Conservation (phyloP, 345 rosid species). For the Camelina neglecta region DNA sequence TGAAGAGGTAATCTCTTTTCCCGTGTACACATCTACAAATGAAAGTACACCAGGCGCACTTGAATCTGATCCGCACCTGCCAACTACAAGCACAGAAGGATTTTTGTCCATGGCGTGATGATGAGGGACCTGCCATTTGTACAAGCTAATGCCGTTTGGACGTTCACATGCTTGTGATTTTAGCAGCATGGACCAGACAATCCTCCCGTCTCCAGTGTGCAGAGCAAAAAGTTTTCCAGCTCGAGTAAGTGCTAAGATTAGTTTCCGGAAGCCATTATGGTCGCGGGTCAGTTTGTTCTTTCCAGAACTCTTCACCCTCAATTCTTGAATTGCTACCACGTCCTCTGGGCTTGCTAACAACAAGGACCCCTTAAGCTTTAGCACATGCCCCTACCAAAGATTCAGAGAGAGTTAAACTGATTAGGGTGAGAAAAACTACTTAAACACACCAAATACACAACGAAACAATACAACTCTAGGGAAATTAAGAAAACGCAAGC, state of each 20-base stretch:
- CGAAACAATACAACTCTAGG: conserved; percentile 1
- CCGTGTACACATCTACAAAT: conserved; percentile 85
- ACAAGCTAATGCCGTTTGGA: conserved; percentile 68
- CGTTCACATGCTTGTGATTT: conserved; percentile 63
- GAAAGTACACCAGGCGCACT: conserved; percentile 75
- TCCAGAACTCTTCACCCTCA: conserved; percentile 86
- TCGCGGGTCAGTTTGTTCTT: conserved; percentile 96
- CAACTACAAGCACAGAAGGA: conserved; percentile 89
- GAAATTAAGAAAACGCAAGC: conserved; percentile 18
- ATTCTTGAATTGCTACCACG: conserved; percentile 77
- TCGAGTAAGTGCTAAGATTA: conserved; percentile 81
- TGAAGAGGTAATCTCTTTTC: conserved; percentile 66
- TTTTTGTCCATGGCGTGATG: conserved; percentile 96
- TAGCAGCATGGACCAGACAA: conserved; percentile 89
- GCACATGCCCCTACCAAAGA: conserved; percentile 74
- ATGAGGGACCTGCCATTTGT: conserved; percentile 97
- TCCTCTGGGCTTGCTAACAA: conserved; percentile 98
- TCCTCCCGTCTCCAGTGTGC: conserved; percentile 94
- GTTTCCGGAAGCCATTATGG: conserved; percentile 96
- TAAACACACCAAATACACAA: conserved; percentile 2
- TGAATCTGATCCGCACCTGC: conserved; percentile 65
- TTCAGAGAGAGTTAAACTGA: conserved; percentile 38
- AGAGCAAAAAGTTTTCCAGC: conserved; percentile 89
- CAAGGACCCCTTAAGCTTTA: conserved; percentile 91
- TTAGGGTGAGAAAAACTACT: conserved; percentile 26